Evolutionary conservation across 192 early-diverging fungal species (phyloP).

Genomic region (Backusella westeae): DNA sequence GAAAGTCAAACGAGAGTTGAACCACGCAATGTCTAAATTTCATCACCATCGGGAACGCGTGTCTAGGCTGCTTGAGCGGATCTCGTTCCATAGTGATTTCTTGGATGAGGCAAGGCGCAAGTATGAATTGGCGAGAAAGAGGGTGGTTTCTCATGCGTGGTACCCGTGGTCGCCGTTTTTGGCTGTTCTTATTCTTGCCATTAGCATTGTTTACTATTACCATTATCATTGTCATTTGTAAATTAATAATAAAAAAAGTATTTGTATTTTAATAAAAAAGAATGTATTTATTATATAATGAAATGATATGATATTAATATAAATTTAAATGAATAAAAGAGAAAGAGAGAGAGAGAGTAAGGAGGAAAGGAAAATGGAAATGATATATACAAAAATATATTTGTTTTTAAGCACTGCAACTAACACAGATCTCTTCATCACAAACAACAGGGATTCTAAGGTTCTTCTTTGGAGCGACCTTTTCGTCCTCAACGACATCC

Average conservation of each 20-base stretch:
- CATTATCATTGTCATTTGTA: background rate
- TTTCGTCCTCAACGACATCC: background rate
- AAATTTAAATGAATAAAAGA: background rate
- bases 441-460: conserved; percentile 8
- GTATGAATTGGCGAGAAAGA: background rate
- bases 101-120: background rate
- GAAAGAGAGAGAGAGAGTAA: too few relatives aligned
- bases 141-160: background rate
- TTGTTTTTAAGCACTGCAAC: conserved; percentile 5
- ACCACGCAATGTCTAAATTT: background rate
- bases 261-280: background rate
- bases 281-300: background rate
- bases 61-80: background rate
- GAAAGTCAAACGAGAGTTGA: background rate
- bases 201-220: background rate
- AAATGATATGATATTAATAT: background rate
- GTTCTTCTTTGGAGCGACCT: background rate
- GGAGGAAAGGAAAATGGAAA: background rate
- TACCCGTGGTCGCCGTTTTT: background rate
- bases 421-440: conserved; percentile 11
- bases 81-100: background rate
- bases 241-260: background rate
- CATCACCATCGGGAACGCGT: background rate
- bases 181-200: background rate
- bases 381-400: background rate